Base-by-base conservation (phyloP, 2,329 filamentous ascomycete genomes). In the Fusarium proliferatum region DNA sequence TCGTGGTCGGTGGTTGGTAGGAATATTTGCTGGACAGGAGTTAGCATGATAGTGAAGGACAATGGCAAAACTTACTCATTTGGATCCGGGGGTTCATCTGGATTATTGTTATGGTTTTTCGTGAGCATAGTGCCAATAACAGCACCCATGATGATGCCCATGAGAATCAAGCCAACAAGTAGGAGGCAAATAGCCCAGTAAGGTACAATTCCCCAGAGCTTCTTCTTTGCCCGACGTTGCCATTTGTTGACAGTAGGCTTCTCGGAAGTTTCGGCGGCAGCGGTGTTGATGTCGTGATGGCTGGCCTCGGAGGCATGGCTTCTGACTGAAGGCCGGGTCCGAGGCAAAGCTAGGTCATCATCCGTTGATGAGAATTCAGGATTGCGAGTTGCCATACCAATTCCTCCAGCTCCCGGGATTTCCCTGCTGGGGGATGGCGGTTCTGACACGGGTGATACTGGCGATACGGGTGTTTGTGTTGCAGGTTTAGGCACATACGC, bases 141-240 rank as follows among this genome's bases (percentile, higher is more conserved):
- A 26, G 89, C 86, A 30, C 88, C 89, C 71, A 91, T 83, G 5
- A 92, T 83, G 12, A 88, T 80, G 21, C 86, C 86, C 79, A 91
- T 82, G 39, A 91, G 75, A 15, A 90, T 72, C 26, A 90, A 76
- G 6, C 85, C 84, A 5, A 86, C 79, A 1, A 84, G 76, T 4
- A 87, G 79, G 17, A 92, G 78, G 51, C 85, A 85, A 36, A 92
- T 84, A 3, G 88, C 89, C 90, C 90, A 92, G 65, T 88, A 88
- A 1, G 90, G 90, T 26, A 92, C 82, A 26, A 91, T 84, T 10
- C 88, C 88, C 77, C 88, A 90, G 8, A 90, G 77, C 72, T 87
- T 89, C 76, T 84, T 86, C 77, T 84, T 87, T 16, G 88, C 89
- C 51, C 85, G 81, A 16, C 80, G 76, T 78, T 90, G 86, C 87